Conservation (phyloP, 1,284 basidiomycete species). For the Peniophora sp. region DNA sequence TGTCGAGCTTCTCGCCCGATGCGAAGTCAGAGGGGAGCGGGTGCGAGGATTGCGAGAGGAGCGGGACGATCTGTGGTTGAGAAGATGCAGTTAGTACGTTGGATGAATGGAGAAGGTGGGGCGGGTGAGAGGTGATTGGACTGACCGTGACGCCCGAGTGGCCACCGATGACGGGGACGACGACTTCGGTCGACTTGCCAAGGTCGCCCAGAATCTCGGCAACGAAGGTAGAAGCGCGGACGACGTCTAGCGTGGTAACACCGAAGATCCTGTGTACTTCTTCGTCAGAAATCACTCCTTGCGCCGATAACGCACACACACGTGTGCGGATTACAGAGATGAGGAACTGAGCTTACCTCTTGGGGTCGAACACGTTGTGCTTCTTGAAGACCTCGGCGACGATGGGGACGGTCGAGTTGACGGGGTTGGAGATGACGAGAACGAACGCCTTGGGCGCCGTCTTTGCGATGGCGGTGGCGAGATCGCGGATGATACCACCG, state of each 20-base stretch:
- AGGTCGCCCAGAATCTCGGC: constrained; percentile 70
- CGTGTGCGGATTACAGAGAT: constrained; percentile 8
- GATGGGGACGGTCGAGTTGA: constrained; percentile 97
- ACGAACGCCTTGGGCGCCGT: constrained; percentile 87
- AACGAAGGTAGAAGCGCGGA: constrained; percentile 94
- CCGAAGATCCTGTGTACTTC: constrained; percentile 76
- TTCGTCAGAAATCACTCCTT: not conserved
- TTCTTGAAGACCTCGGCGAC: constrained; percentile 95
- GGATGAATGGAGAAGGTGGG: constrained; percentile 7
- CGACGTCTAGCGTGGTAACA: constrained; percentile 97
- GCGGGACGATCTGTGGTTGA: constrained; percentile 89
- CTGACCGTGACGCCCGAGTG: constrained; percentile 89
- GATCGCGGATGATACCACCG: constrained; percentile 91
- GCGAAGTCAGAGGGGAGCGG: constrained; percentile 50
- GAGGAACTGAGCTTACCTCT: constrained; percentile 45
- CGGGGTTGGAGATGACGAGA: constrained; percentile 93
- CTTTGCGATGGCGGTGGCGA: constrained; percentile 85
- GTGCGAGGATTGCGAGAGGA: constrained; percentile 87
- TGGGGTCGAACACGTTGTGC: constrained; percentile 85
- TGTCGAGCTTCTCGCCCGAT: constrained; percentile 39
- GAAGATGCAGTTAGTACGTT: not conserved
- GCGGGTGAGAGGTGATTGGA: constrained; percentile 4
- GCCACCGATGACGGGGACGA: constrained; percentile 90
- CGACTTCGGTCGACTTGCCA: constrained; percentile 58
- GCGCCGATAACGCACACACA: constrained; percentile 1